Base-by-base conservation (phyloP, 768 basidiomycete genomes). In the Imleria badia region DNA sequence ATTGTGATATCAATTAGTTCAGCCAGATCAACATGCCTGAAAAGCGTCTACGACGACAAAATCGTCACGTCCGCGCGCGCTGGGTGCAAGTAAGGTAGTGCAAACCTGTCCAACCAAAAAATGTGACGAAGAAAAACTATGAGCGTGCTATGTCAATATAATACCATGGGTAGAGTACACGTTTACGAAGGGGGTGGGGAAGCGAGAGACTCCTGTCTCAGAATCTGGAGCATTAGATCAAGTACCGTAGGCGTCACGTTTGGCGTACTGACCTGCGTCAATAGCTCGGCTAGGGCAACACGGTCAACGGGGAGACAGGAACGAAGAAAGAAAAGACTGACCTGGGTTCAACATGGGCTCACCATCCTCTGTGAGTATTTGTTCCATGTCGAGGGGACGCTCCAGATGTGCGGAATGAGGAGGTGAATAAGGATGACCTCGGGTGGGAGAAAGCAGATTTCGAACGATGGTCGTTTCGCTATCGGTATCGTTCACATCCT, bases 271-370 rank as follows among this genome's bases (percentile, higher is more conserved):
- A 81, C 83, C 80, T 85, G 84, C 26, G 84, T 85, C 67, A 85
- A 73, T 50, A 86, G 72, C 58, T 86, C 84, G 51, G 82, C 84
- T 63, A 40, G 22, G 15, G 22, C 51, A 42, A 49, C 13, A 38
- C 6, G 9, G 50, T 59, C 64, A 64, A 42, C 22, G 20, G 13
- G 5, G 34, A 38, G 42, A 30, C 10, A 29, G 39, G 45, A 40
- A 41, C 43, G n/a, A 14, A n/a, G n/a, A 46, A 40, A 20, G 12
- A 20, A 6, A 7, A n/a, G 17, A 72, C 80, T 26, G 40, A 86
- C 85, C 83, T 71, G 85, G 82, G 67, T 84, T 83, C 59, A 87
- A 69, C 82, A 86, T 86, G 6, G 83, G 79, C 61, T 81, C 82
- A 10, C 81, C 83, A 63, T 86, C 84, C 62, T 84, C 83, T 2